Evolutionary conservation across 257 asterid species (phyloP), one percentile per base, ranked within the genome.

Genomic region (Petunia axillaris): DNA sequence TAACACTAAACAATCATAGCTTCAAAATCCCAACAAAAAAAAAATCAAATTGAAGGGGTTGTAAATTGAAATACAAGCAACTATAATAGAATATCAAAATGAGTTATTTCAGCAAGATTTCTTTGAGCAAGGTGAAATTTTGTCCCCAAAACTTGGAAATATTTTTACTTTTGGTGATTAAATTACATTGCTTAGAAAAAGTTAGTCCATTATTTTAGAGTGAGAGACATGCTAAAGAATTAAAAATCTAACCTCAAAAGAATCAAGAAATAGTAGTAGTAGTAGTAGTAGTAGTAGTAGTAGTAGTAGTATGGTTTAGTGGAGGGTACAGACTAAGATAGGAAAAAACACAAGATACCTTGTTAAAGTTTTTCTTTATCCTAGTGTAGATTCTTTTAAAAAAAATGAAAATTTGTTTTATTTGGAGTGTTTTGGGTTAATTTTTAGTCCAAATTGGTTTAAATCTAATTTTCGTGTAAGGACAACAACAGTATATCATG

Each of bases 311-410:
- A 71, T 48, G 35, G 11, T 25, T 71, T 71, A 50, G 77, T 71
- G 77, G 77, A 71, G 25, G 25, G 62, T 71, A 73, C 77, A 71
- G 36, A 73, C 44, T 73, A 39, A 48, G 62, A 73, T 25, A 48
- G 5, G 11, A n/a, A 68, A 25, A 25, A 25, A 73, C 48, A 50
- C 13, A 40, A 35, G 62, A 73, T 25, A 50, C 6, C 14, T 50
- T 35, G 77, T 11, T 71, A 44, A 71, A 48, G 25, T 71, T 71
- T 48, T 60, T 71, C 44, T 71, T 71, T 71, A 71, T 71, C 77
- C 77, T 71, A 71, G 25, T 48, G 5, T 35, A 71, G 13, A 59
- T 71, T 71, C 35, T 48, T 48, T n/a, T 71, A 6, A 68, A n/a
- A 67, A 43, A 2, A 16, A n/a, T n/a, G 16, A 71, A 46, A 43